Base-by-base conservation (phyloP, 177 flowering plant species). In the Vitis hybrid region DNA sequence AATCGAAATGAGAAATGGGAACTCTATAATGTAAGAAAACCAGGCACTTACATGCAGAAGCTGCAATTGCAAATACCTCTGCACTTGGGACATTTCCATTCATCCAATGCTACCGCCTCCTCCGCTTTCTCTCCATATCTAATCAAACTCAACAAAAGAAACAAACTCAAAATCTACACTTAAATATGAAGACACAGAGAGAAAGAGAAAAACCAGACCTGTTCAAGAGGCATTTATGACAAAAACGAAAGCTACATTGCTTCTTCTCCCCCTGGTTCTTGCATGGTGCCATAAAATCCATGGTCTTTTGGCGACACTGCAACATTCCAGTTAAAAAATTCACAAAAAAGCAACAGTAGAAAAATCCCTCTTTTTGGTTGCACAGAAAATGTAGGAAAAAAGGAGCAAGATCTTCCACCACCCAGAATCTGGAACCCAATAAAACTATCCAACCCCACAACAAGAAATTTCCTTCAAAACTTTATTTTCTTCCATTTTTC, bases 21-120 rank as follows among this genome's bases (percentile, higher is more conserved):
- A 33, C 44, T 33, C 44, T 33, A 33, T 33, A 33, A 33, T 33
- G 8, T 33, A 33, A 33, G 44, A 33, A 33, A 33, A 33, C 44
- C 44, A 33, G 44, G 5, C 3, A 65, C 86, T 85, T 81, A 92
- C 97, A 83, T 90, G 94, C 98, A 94, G 1, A 76, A 53, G 70
- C 98, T 94, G 70, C 98, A 94, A 71, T 94, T 92, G 80, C 98
- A 94, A 49, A 86, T 86, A 58, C 84, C 94, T 67, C 94, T 84
- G 70, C 98, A 94, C 73, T 81, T 94, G 62, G 98, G 97, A 65
- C 98, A 92, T 3, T 14, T 72, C 98, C 98, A 92, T 1, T 81
- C 83, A 54, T 59, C 82, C 67, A 77, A 65, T 6, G 11, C 31
- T 0, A 71, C 79, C 56, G 80, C 81, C 67, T 88, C 90, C 65